Base-by-base conservation (phyloP, 116 monocot genomes). In the Papilionanthe hybrid region DNA sequence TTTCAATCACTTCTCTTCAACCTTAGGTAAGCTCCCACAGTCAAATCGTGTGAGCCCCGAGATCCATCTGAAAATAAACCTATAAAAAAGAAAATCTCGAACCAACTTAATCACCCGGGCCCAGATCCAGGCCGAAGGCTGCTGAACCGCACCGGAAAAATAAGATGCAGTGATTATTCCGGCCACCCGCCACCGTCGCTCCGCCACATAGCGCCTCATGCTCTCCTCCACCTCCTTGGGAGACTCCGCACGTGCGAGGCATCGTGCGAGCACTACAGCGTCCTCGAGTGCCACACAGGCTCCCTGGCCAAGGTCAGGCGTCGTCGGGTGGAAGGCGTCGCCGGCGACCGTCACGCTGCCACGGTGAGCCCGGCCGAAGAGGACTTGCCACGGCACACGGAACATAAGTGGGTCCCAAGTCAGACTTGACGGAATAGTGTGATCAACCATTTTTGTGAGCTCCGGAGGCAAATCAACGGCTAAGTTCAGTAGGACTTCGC, bases 271-370 rank as follows among this genome's bases (percentile, higher is more conserved):
- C 7, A 88, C 88, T 1, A 93, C 85, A 5, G 80, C 81, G 44
- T 93, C 93, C 72, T 93, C 93, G 50, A 93, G 77, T 3, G 94
- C 86, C 1, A 83, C n/a, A 80, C 94, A 90, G 15, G 81, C 92
- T 3, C 94, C 94, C 78, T 95, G 94, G 0, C 87, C 91, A 4
- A 93, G 50, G 30, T 91, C 91, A 0, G 91, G 93, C 0, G 89
- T 93, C 89, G 87, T 91, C 19, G 93, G 85, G 60, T 93, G 93
- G 27, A 91, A 63, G 0, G 93, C 93, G 42, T 93, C 93, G 1
- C 93, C 91, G 11, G 86, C 87, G 32, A 93, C 82, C 9, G 84
- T 78, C 23, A 88, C 86, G 68, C 69, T 42, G 12, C 83, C 82
- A 11, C 18, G 57, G 43, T 78, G 75, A 25, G 74, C 72, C 25